Evolutionary conservation across 495 filamentous ascomycete species (phyloP).

Genomic region (Opeltia flavorubescens): DNA sequence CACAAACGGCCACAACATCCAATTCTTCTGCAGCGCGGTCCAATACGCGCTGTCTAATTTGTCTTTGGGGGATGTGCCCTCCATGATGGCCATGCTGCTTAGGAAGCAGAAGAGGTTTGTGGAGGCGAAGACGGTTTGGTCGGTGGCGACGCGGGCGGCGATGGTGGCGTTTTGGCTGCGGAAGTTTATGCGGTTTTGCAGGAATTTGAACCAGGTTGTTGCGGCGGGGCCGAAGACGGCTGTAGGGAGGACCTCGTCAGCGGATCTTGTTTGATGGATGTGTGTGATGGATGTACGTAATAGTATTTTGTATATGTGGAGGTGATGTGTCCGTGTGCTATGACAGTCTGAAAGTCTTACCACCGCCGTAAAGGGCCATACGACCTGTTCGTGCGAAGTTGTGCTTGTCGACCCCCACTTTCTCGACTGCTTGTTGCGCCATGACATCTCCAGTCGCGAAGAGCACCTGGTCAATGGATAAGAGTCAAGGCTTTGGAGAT

Average conservation of each 20-base stretch:
- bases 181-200: conserved; percentile 55
- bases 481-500: conserved; percentile 1
- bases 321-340: neutral
- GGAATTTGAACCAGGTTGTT: conserved; percentile 75
- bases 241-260: conserved; percentile 20
- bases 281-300: conserved; percentile 3
- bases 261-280: conserved; percentile 7
- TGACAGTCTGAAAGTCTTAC: conserved; percentile 35
- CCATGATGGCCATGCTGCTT: conserved; percentile 72
- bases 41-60: conserved; percentile 57
- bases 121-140: conserved; percentile 80
- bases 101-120: conserved; percentile 72
- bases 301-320: neutral
- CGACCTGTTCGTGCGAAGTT: conserved; percentile 68
- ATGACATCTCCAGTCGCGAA: conserved; percentile 85
- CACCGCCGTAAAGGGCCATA: conserved; percentile 87
- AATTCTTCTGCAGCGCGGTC: conserved; percentile 65
- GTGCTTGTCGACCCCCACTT: conserved; percentile 62
- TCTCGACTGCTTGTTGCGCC: conserved; percentile 90
- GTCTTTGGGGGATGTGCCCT: conserved; percentile 55
- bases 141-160: conserved; percentile 61
- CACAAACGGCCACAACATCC: conserved; percentile 84
- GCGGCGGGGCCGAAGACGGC: conserved; percentile 85
- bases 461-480: conserved; percentile 41
- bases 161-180: conserved; percentile 54